These are phyloP conservation scores for Solanum rostratum DNA, from an alignment of 257 asterid genomes.

Conservation along the genomic window DNA sequence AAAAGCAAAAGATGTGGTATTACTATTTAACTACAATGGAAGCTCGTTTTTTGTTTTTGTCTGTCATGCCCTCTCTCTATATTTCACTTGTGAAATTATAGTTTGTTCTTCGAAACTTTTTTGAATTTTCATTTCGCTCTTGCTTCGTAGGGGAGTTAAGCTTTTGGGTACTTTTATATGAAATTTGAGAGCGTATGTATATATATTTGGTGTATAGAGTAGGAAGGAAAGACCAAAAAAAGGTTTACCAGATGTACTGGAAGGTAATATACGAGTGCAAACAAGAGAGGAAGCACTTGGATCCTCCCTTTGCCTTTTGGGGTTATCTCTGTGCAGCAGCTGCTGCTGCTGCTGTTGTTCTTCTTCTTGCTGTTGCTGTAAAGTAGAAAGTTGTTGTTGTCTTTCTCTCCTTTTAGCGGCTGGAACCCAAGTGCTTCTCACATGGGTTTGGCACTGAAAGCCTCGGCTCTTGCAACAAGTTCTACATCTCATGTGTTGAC, in stretches of 20 bases:
- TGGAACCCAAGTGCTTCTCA: constrained; percentile 89
- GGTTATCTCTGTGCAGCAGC: constrained; percentile 4
- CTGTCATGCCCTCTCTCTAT: neutral
- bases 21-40: neutral
- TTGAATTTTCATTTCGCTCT: neutral
- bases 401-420: constrained; percentile 76
- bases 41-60: neutral
- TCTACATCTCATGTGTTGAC: constrained; percentile 80
- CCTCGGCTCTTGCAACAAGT: constrained; percentile 92
- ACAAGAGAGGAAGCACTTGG: constrained; percentile 38
- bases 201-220: neutral
- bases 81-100: neutral
- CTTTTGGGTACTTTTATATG: neutral
- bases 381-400: constrained; percentile 36
- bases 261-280: constrained; percentile 40
- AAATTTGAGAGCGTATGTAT: neutral
- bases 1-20: constrained; percentile 18
- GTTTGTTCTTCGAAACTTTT: neutral
- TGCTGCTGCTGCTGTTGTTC: constrained; percentile 3
- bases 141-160: neutral
- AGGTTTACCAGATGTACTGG: constrained; percentile 38
- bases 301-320: constrained; percentile 39
- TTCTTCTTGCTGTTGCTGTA: constrained; percentile 13
- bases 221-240: neutral
- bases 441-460: constrained; percentile 62